Conservation (phyloP, 495 filamentous ascomycete species). For the Neurospora sp. region DNA sequence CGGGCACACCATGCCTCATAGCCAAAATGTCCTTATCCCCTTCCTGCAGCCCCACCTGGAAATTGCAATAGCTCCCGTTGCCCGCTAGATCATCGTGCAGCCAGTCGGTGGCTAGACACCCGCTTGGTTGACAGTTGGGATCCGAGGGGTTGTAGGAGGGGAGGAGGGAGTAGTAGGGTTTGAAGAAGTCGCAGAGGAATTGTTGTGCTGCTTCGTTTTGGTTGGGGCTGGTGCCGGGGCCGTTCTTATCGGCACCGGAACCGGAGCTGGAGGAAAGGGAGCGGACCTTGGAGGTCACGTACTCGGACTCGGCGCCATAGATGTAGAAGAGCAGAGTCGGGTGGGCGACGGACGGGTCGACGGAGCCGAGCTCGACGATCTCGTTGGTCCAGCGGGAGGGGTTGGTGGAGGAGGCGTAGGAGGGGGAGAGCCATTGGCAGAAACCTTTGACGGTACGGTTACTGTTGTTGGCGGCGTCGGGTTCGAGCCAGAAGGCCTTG, state of each 20-base stretch:
- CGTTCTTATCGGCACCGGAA: neutral
- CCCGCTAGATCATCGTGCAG: constrained; percentile 73
- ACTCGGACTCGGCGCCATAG: constrained; percentile 53
- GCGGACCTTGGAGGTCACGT: constrained; percentile 31
- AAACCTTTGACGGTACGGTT: constrained; percentile 41
- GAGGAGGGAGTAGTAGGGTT: constrained; percentile 66
- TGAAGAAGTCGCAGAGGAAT: constrained; percentile 51
- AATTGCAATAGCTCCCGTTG: constrained; percentile 84
- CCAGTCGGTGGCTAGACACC: constrained; percentile 68
- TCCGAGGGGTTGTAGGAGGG: constrained; percentile 48
- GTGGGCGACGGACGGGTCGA: constrained; percentile 51
- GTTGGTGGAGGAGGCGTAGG: constrained; percentile 50
- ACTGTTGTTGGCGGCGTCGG: neutral
- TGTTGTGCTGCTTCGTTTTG: constrained; percentile 24
- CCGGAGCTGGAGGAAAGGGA: constrained; percentile 11
- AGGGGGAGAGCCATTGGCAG: constrained; percentile 58
- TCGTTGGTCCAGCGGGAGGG: constrained; percentile 67
- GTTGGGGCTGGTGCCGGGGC: neutral
- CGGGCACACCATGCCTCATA: constrained; percentile 59
- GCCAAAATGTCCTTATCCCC: constrained; percentile 64
- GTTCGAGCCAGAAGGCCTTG: constrained; percentile 45
- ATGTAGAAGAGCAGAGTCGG: constrained; percentile 91
- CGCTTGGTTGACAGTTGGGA: constrained; percentile 50
- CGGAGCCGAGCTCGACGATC: constrained; percentile 62
- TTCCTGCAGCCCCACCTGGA: constrained; percentile 65